phyloP scores from a whole-genome alignment of 2,329 filamentous ascomycete genomes.

The Davidsoniella neocaledoniae region DNA sequence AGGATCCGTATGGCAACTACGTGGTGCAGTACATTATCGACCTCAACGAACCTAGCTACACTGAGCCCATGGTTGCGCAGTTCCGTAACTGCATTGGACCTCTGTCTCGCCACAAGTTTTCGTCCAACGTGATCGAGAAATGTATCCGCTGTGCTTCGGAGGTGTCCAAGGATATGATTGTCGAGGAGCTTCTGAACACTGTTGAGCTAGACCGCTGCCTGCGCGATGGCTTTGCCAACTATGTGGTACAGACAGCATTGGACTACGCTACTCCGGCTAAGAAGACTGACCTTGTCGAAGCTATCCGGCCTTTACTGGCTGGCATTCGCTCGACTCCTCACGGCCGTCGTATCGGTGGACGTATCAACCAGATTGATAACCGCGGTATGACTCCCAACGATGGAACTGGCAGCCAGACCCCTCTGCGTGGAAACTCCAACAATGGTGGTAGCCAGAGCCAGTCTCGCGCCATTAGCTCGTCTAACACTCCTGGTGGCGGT shows the following conservation, averaged over 20 bases:
- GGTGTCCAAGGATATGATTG: slow-evolving; percentile 60
- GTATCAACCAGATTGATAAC: slow-evolving; percentile 51
- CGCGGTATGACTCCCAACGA: slow-evolving; percentile 33
- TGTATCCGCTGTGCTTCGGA: slow-evolving; percentile 70
- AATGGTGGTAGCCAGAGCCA: slow-evolving; percentile 13
- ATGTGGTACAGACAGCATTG: slow-evolving; percentile 91
- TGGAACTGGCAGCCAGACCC: slow-evolving; percentile 35
- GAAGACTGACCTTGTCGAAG: slow-evolving; percentile 63
- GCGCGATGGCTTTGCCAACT: slow-evolving; percentile 89
- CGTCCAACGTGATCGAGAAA: slow-evolving; percentile 97
- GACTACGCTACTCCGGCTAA: slow-evolving; percentile 63
- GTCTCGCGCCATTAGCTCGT: slow-evolving; percentile 1
- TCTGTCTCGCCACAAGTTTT: slow-evolving; percentile 92
- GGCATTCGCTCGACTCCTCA: slow-evolving; percentile 82
- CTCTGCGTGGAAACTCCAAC: slow-evolving; percentile 20
- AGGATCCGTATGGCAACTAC: slow-evolving; percentile 97
- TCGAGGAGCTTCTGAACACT: slow-evolving; percentile 60
- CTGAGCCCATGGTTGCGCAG: slow-evolving; percentile 67
- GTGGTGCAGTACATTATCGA: slow-evolving; percentile 98
- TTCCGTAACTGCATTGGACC: slow-evolving; percentile 58
- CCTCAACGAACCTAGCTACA: slow-evolving; percentile 73
- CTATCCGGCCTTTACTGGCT: slow-evolving; percentile 70
- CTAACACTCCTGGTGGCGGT: slow-evolving; percentile 5
- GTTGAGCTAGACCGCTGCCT: slow-evolving; percentile 76
- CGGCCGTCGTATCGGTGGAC: slow-evolving; percentile 81